Percentiles rank a stretch among this genome's conserved stretches.
phyloP scores from a whole-genome alignment of 2,329 filamentous ascomycete species.

The Sordariomycetes sp. region DNA sequence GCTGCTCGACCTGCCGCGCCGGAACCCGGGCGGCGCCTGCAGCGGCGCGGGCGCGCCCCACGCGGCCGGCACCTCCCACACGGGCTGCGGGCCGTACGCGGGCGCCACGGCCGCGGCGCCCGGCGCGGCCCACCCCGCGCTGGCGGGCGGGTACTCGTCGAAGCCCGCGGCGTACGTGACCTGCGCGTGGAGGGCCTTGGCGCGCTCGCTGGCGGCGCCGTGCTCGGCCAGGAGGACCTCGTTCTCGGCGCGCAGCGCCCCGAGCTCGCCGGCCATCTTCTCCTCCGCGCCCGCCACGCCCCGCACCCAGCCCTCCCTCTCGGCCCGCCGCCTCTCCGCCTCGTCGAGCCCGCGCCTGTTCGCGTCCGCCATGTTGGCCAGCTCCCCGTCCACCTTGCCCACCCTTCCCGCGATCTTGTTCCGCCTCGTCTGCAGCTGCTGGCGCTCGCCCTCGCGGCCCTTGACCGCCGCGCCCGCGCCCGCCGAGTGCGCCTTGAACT shows the following conservation, averaged over 20 bases:
- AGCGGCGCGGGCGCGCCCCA: slow-evolving; percentile 5
- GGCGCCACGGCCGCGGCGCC: background rate
- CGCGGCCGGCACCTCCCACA: background rate
- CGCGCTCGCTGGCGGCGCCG: slow-evolving; percentile 23
- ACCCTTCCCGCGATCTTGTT: slow-evolving; percentile 65
- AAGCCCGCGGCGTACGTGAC: background rate
- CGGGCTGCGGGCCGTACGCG: background rate
- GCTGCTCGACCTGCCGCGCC: slow-evolving; percentile 50
- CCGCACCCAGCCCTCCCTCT: slow-evolving; percentile 33
- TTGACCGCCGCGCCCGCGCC: slow-evolving; percentile 53
- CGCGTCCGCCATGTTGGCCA: slow-evolving; percentile 59
- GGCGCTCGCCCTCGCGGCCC: slow-evolving; percentile 52
- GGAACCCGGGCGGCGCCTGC: slow-evolving; percentile 18
- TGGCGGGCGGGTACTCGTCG: background rate
- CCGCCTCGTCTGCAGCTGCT: slow-evolving; percentile 52
- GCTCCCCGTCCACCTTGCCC: slow-evolving; percentile 61
- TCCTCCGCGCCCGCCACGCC: slow-evolving; percentile 34
- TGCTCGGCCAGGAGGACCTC: slow-evolving; percentile 28
- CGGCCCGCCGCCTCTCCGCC: slow-evolving; percentile 47
- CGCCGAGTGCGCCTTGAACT: slow-evolving; percentile 47
- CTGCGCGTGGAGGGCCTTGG: background rate
- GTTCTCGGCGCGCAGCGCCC: slow-evolving; percentile 22
- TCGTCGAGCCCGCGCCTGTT: slow-evolving; percentile 55
- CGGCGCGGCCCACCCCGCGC: background rate
- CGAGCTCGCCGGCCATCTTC: slow-evolving; percentile 27